Conservation (phyloP, 2,329 filamentous ascomycete species). For the Aspergillus fumigatiaffinis region DNA sequence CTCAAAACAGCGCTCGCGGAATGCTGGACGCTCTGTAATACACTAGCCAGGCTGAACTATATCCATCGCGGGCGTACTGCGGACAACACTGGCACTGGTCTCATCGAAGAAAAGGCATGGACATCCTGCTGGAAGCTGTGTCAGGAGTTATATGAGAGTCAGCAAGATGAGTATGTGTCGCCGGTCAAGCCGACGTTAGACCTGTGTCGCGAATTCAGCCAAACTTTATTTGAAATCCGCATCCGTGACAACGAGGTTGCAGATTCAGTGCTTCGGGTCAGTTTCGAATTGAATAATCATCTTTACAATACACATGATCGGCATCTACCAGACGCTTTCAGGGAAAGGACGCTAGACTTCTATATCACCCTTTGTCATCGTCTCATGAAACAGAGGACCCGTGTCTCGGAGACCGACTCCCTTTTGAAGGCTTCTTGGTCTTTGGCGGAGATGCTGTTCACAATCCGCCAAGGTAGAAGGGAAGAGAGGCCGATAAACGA, state of each 20-base stretch:
- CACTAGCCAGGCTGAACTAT: slow-evolving; percentile 77
- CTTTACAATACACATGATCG: slow-evolving; percentile 89
- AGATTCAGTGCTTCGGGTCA: slow-evolving; percentile 85
- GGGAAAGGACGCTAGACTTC: slow-evolving; percentile 86
- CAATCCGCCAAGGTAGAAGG: slow-evolving; percentile 73
- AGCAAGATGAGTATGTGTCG: slow-evolving; percentile 65
- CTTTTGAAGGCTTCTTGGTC: slow-evolving; percentile 84
- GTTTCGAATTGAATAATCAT: slow-evolving; percentile 93
- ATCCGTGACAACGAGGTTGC: slow-evolving; percentile 71
- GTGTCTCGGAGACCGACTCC: slow-evolving; percentile 75
- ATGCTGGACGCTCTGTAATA: slow-evolving; percentile 94
- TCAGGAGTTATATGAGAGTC: slow-evolving; percentile 79
- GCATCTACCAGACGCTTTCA: slow-evolving; percentile 77
- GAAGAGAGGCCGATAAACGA: slow-evolving; percentile 72
- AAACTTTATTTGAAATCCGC: slow-evolving; percentile 82
- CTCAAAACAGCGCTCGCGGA: slow-evolving; percentile 76
- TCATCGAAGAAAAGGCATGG: slow-evolving; percentile 85
- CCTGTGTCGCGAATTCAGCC: slow-evolving; percentile 86
- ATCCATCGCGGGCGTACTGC: slow-evolving; percentile 70
- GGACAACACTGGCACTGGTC: slow-evolving; percentile 66
- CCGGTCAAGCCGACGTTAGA: slow-evolving; percentile 74
- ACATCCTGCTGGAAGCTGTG: slow-evolving; percentile 91
- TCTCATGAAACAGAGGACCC: slow-evolving; percentile 88
- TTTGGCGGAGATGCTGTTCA: slow-evolving; percentile 89
- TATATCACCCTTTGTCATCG: slow-evolving; percentile 92